Base-by-base conservation (phyloP, 2,329 filamentous ascomycete species). In the Cladophialophora carrionii region DNA sequence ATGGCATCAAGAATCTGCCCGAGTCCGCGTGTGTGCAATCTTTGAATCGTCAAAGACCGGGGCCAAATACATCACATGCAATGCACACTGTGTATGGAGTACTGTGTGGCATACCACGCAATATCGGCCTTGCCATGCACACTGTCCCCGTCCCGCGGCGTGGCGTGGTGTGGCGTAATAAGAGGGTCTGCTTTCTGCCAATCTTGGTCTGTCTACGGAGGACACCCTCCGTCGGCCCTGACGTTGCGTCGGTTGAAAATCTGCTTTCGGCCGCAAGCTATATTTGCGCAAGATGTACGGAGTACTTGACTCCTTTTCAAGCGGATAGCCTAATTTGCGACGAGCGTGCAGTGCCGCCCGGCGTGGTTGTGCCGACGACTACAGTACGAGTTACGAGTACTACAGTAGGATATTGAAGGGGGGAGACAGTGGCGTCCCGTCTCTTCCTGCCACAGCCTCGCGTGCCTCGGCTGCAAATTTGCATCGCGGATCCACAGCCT, bases 401-500 rank as follows among this genome's bases (percentile, higher is more conserved):
- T n/a, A 29, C 26, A 29, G 26, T 29, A 29, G 26, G 26, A 6
- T 29, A 29, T 29, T 6, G 3, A 37, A 14, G 34, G 34, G 10
- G 12, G 10, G 12, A 10, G 10, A 14, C 10, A 14, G 34, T 37
- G 34, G 34, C 9, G 34, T 37, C 34, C 3, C 12, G 10, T 3
- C 34, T 10, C 3, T 10, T 2, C 10, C 10, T 12, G 10, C 22
- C 51, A 22, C 52, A 65, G 63, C 63, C 63, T 65, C 31, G 51
- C 58, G 53, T 43, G 24, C 63, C 63, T 61, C 63, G 63, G 63
- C 48, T 58, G 43, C 41, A 63, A 62, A 62, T 17, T 62, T 26
- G 55, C 24, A 6, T 29, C 3, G 26, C 26, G 26, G 24, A 24
- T 48, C 55, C 29, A 55, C 31, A 57, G 53, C 53, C 61, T 62